Evolutionary conservation across 106 monocot genomes (phyloP).

Genomic region (Cymbidium sinense): DNA sequence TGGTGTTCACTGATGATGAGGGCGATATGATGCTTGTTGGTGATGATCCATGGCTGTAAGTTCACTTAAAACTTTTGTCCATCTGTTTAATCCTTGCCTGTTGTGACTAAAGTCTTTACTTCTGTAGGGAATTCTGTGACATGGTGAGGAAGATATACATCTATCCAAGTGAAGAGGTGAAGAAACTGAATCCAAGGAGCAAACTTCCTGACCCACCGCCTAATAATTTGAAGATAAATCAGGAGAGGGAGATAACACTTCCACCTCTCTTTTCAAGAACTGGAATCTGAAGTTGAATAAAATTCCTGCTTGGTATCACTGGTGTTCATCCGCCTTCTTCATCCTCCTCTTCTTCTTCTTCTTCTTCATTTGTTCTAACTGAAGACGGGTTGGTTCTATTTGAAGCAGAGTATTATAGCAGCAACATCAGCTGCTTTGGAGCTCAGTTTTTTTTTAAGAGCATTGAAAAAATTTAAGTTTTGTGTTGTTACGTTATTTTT

Average conservation of each 20-base stretch:
- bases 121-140: constrained; percentile 83
- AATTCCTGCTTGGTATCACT: too few species aligned
- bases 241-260: neutral
- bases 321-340: too few species aligned
- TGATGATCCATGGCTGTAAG: constrained; percentile 86
- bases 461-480: neutral
- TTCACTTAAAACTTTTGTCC: neutral
- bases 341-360: too few species aligned
- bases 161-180: constrained; percentile 62
- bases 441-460: neutral
- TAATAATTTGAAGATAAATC: neutral
- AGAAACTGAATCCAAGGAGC: constrained; percentile 52
- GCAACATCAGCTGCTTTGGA: too few species aligned
- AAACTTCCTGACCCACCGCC: neutral
- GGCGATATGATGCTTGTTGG: constrained; percentile 89
- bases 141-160: constrained; percentile 82
- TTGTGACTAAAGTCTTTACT: neutral
- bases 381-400: neutral
- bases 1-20: constrained; percentile 83
- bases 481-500: neutral
- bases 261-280: neutral
- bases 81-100: neutral
- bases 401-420: neutral
- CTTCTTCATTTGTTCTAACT: neutral
- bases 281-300: neutral